A percentile compares a stretch with the other conserved stretches of the same genome.
phyloP scores from a whole-genome alignment of 2,329 filamentous ascomycete genomes.

The Chaetomium sp. region DNA sequence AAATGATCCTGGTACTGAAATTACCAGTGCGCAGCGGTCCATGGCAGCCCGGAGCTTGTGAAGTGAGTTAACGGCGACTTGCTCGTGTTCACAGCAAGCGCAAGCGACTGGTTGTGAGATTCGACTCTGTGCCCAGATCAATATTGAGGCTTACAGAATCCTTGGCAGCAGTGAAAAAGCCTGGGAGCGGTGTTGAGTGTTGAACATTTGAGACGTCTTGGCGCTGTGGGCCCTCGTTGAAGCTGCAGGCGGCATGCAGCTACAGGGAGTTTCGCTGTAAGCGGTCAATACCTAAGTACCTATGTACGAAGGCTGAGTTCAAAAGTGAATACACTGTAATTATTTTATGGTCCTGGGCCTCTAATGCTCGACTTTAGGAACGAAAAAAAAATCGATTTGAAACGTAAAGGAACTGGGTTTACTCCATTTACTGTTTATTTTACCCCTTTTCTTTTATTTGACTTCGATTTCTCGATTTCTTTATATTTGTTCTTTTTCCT shows the following conservation, averaged over 20 bases:
- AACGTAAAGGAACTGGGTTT: too few relatives aligned
- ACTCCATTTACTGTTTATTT: too few relatives aligned
- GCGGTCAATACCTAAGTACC: not conserved
- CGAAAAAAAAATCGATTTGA: too few relatives aligned
- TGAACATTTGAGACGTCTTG: not conserved
- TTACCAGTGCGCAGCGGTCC: slow-evolving; percentile 10
- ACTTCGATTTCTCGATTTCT: too few relatives aligned
- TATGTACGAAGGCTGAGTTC: too few relatives aligned
- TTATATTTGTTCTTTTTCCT: too few relatives aligned
- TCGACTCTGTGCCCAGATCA: not conserved
- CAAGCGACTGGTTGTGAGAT: not conserved
- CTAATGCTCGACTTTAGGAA: too few relatives aligned
- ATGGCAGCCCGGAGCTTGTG: slow-evolving; percentile 10
- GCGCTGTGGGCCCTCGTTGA: not conserved
- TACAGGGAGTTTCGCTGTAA: slow-evolving; percentile 1
- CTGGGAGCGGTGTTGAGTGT: slow-evolving; percentile 1
- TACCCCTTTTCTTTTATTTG: too few relatives aligned
- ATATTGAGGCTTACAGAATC: not conserved
- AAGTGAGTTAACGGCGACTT: slow-evolving; percentile 1
- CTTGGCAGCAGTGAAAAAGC: slow-evolving; percentile 21
- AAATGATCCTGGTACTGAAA: slow-evolving; percentile 7
- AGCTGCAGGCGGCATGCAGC: not conserved
- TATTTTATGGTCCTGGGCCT: too few relatives aligned
- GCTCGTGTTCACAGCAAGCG: not conserved
- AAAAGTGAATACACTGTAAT: too few relatives aligned